These are phyloP conservation scores for Stropharia rugosoannulata DNA, from an alignment of 768 basidiomycete species.

Conservation along the genomic window DNA sequence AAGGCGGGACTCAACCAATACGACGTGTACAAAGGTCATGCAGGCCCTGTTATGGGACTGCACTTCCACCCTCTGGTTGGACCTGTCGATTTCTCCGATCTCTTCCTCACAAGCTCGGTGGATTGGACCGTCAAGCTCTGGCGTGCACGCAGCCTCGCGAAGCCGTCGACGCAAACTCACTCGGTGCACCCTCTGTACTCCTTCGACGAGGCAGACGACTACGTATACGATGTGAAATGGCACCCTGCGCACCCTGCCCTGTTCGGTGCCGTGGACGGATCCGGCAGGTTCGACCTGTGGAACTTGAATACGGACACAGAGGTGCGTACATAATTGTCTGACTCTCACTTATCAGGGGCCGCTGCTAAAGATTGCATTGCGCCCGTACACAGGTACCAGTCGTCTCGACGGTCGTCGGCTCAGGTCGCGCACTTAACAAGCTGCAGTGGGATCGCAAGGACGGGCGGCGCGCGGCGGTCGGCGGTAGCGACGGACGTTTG, in stretches of 20 bases:
- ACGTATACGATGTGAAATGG: conserved; percentile 99
- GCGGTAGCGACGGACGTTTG: conserved; percentile 88
- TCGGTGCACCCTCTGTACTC: conserved; percentile 79
- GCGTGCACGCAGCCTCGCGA: conserved; percentile 78
- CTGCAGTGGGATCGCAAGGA: conserved; percentile 94
- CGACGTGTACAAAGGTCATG: conserved; percentile 91
- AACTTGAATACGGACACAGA: conserved; percentile 97
- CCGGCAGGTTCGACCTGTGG: conserved; percentile 96
- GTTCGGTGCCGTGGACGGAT: conserved; percentile 93
- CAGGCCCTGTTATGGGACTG: conserved; percentile 91
- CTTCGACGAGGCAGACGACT: conserved; percentile 97
- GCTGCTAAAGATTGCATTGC: too few relatives aligned
- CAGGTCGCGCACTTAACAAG: conserved; percentile 90
- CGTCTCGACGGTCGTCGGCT: conserved; percentile 80
- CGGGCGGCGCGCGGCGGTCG: conserved; percentile 85
- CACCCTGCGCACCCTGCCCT: conserved; percentile 93
- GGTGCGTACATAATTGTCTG: conserved; percentile 45
- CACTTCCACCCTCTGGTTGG: conserved; percentile 93
- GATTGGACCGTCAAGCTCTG: conserved; percentile 99
- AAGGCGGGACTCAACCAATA: conserved; percentile 94
- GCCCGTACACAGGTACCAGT: conserved; percentile 69
- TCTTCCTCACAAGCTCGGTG: conserved; percentile 90
- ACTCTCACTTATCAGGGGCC: too few relatives aligned
- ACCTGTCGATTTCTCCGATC: conserved; percentile 91
- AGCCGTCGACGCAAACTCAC: conserved; percentile 63